Evolutionary conservation across 2,329 filamentous ascomycete species (phyloP).

Genomic region (Alternaria novae-zelandiae): DNA sequence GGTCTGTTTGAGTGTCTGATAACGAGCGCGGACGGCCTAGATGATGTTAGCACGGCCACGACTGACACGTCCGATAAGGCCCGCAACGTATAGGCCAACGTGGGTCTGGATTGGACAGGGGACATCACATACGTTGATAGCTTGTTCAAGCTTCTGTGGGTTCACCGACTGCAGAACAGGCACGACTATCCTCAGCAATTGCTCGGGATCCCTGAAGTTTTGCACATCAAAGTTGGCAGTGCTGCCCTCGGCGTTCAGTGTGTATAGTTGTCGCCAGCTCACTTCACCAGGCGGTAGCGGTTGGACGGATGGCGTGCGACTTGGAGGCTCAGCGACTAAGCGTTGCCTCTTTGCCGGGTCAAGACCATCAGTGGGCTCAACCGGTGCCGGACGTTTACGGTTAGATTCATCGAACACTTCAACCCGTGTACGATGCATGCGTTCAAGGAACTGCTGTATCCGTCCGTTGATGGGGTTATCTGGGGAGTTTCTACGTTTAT

Average conservation of each 20-base stretch:
- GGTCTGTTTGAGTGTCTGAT: constrained; percentile 46
- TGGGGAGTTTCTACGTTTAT: constrained; percentile 66
- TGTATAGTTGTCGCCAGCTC: constrained; percentile 84
- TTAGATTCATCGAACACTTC: constrained; percentile 80
- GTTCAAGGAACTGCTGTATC: constrained; percentile 87
- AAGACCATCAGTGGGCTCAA: constrained; percentile 72
- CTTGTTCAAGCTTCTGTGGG: constrained; percentile 70
- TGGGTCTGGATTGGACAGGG: not conserved
- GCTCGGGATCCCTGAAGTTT: constrained; percentile 70
- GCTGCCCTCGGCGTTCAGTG: constrained; percentile 76
- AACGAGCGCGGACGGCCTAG: constrained; percentile 52
- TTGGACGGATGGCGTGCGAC: constrained; percentile 62
- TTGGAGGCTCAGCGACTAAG: constrained; percentile 61
- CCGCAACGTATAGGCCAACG: not conserved
- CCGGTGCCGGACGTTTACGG: constrained; percentile 76
- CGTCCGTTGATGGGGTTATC: constrained; percentile 75
- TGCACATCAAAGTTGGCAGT: constrained; percentile 84
- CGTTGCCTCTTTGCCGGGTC: constrained; percentile 84
- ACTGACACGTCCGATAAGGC: not conserved
- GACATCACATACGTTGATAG: constrained; percentile 68
- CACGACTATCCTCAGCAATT: constrained; percentile 82
- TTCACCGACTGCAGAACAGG: constrained; percentile 78
- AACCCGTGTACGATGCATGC: constrained; percentile 76
- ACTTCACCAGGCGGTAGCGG: constrained; percentile 77
- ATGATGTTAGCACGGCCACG: constrained; percentile 19